Percentiles rank a stretch among this genome's conserved stretches.
Evolutionary conservation across 2,329 filamentous ascomycete species (phyloP).

Genomic region (Trichoderma sp.): DNA sequence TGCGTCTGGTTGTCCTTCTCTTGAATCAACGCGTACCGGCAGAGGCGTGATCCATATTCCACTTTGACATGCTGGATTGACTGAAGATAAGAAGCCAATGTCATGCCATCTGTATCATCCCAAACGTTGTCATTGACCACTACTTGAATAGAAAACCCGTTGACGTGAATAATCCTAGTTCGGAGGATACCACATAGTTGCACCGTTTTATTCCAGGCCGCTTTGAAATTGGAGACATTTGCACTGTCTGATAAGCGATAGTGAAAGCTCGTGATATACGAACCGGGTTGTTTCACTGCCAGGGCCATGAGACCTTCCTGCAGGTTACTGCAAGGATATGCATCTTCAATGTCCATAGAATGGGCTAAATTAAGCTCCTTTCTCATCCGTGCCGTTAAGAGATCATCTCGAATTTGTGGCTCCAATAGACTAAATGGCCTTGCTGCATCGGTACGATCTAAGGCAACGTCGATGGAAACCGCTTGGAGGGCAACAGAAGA

Average conservation of each 20-base stretch:
- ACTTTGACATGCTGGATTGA: not conserved
- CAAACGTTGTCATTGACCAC: conserved; percentile 15
- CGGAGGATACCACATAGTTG: conserved; percentile 21
- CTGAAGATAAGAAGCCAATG: not conserved
- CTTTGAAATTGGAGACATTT: conserved; percentile 22
- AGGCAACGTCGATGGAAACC: not conserved
- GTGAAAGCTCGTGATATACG: conserved; percentile 33
- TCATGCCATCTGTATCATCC: not conserved
- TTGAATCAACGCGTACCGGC: conserved; percentile 6
- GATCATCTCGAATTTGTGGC: not conserved
- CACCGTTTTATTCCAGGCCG: conserved; percentile 22
- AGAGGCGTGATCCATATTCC: conserved; percentile 9
- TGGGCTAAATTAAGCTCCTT: not conserved
- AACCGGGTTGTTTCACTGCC: conserved; percentile 29
- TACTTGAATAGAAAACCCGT: conserved; percentile 18
- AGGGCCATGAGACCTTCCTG: conserved; percentile 28
- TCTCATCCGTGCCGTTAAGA: not conserved
- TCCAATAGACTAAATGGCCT: not conserved
- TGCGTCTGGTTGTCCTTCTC: not conserved
- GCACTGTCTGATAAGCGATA: conserved; percentile 23
- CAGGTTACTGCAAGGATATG: conserved; percentile 23
- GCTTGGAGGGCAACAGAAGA: not conserved
- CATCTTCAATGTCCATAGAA: conserved; percentile 18
- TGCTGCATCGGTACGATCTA: not conserved
- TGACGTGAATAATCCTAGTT: conserved; percentile 21